Base-by-base conservation (phyloP, 768 basidiomycete genomes). In the Gymnopilus junonius region DNA sequence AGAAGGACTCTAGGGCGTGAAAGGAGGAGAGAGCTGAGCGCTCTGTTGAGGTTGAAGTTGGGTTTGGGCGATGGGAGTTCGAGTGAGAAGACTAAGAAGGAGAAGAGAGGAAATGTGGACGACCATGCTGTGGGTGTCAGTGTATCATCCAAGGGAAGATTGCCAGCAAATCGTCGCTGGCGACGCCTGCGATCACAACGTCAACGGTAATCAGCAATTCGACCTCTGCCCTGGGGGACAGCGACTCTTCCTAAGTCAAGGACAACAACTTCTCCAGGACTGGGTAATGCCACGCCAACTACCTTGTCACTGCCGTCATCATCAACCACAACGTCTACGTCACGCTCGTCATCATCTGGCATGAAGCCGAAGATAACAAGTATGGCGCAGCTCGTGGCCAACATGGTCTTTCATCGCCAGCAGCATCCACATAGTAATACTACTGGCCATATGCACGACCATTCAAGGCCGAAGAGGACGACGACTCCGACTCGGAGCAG, bases 41-140 rank as follows among this genome's bases (percentile, higher is more conserved):
- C 83, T 34, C 75, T 89, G 63, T 73, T 90, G 65, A 78, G 85
- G 67, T 70, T 89, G 64, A 89, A 89, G 70, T 70, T 89, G 62
- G 84, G 85, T 74, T 68, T 86, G 64, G 76, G 62, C 12, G 70
- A 69, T 56, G 61, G 61, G 23, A 37, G n/a, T n/a, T n/a, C n/a
- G n/a, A n/a, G n/a, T n/a, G n/a, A n/a, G n/a, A n/a, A n/a, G n/a
- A n/a, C n/a, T n/a, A n/a, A n/a, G n/a, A n/a, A n/a, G n/a, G n/a
- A 32, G 48, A 56, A 59, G 5, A 56, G 45, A 32, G 62, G 39
- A 45, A 11, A n/a, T 8, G 23, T 27, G 20, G 35, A 43, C 5
- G 34, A 20, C 11, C 45, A 46, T 23, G 29, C 46, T 20, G 11
- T n/a, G 29, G 29, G 29, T 15, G 11, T 25, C 27, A 42, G 40